These are phyloP conservation scores for Solanum clarkiae DNA, from an alignment of 257 asterid species.

Conservation along the genomic window DNA sequence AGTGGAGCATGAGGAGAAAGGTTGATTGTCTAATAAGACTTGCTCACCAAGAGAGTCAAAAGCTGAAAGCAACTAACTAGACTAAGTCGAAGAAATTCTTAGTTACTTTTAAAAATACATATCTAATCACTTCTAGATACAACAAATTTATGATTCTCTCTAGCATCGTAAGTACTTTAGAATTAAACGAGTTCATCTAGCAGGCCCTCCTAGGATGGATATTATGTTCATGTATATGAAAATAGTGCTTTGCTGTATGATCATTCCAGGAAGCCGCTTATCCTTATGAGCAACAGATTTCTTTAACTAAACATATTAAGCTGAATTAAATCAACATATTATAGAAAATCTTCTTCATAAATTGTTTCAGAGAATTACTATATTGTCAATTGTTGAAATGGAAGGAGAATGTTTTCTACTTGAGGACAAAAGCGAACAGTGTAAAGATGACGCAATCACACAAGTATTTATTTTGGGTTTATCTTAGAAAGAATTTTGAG, in stretches of 20 bases:
- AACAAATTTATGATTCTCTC: neutral
- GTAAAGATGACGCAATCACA: neutral
- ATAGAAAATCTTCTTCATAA: neutral
- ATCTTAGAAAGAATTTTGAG: neutral
- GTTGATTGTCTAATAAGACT: neutral
- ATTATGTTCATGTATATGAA: neutral
- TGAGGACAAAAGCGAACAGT: neutral
- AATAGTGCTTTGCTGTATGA: neutral
- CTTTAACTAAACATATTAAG: neutral
- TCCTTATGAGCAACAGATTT: neutral
- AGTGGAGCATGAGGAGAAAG: neutral
- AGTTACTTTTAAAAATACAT: neutral
- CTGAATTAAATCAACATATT: neutral
- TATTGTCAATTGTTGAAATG: neutral
- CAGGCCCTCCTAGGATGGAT: neutral
- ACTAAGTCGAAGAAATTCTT: neutral
- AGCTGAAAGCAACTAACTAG: neutral
- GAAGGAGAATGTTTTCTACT: neutral
- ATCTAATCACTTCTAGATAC: neutral
- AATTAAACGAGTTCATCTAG: neutral
- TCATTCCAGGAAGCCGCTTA: neutral
- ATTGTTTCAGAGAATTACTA: neutral
- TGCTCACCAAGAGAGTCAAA: neutral
- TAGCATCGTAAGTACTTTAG: neutral
- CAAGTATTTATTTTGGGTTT: neutral